These are phyloP conservation scores for Naganishia vaughanmartiniae DNA, from an alignment of 768 basidiomycete species.

Conservation along the genomic window DNA sequence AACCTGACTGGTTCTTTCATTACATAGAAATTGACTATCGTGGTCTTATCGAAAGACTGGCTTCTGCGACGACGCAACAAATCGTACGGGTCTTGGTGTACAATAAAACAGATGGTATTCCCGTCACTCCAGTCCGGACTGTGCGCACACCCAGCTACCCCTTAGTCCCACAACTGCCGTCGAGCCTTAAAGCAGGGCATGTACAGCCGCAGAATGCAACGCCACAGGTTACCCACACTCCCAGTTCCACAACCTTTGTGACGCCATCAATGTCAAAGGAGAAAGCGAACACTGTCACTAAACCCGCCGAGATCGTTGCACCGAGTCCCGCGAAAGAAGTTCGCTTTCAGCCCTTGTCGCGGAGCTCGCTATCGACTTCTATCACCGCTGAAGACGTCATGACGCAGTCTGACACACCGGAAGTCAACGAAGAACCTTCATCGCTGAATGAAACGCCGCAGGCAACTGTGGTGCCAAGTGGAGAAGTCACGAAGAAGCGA, in stretches of 20 bases:
- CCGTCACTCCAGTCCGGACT: constrained; percentile 1
- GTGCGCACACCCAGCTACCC: not conserved
- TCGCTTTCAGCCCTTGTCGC: not conserved
- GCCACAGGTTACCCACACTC: not conserved
- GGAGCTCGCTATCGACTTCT: constrained; percentile 15
- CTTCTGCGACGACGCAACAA: not conserved
- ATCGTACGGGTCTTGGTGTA: constrained; percentile 8
- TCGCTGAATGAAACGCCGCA: not conserved
- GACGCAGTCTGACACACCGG: not conserved
- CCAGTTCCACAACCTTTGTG: not conserved
- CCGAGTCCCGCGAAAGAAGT: not conserved
- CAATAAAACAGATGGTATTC: constrained; percentile 13
- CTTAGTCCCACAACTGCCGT: not conserved
- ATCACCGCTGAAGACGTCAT: constrained; percentile 12
- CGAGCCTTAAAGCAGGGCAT: not conserved
- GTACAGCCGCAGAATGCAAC: not conserved
- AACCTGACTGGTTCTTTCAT: not conserved
- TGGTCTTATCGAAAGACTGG: constrained; percentile 4
- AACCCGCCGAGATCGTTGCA: not conserved
- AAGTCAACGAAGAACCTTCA: not conserved
- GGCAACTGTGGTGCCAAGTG: not conserved
- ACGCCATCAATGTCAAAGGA: not conserved
- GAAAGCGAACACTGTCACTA: not conserved
- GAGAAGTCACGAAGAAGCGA: not conserved
- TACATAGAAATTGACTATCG: constrained; percentile 10